phyloP scores from a whole-genome alignment of 2,329 filamentous ascomycete genomes.

The Trichothecium roseum region DNA sequence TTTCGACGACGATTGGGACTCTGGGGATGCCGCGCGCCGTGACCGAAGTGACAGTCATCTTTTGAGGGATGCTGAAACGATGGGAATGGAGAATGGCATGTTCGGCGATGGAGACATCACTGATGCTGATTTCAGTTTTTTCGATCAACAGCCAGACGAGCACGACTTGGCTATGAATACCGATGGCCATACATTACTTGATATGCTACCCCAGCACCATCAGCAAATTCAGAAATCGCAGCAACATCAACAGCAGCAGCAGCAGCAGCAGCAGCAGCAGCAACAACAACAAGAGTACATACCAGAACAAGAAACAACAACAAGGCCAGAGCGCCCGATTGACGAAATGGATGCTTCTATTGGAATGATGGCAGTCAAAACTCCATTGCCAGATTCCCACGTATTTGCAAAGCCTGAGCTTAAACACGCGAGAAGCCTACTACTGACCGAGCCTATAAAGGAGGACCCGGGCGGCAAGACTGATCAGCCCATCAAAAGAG shows the following conservation, averaged over 20 bases:
- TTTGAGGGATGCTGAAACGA: slow-evolving; percentile 40
- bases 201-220: too few relatives aligned
- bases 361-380: slow-evolving; percentile 2
- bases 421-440: slow-evolving; percentile 41
- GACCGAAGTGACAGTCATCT: slow-evolving; percentile 31
- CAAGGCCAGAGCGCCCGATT: background rate
- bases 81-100: slow-evolving; percentile 57
- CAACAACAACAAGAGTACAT: too few relatives aligned
- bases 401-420: slow-evolving; percentile 51
- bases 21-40: slow-evolving; percentile 20
- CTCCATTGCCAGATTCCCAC: slow-evolving; percentile 13
- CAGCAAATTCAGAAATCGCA: too few relatives aligned
- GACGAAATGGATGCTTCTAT: slow-evolving; percentile 4
- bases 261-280: too few relatives aligned
- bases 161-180: slow-evolving; percentile 2
- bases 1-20: slow-evolving; percentile 13
- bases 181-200: slow-evolving; percentile 5
- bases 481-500: slow-evolving; percentile 30
- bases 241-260: too few relatives aligned
- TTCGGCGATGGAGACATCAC: slow-evolving; percentile 69
- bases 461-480: slow-evolving; percentile 17
- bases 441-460: slow-evolving; percentile 28
- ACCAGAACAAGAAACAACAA: background rate
- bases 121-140: slow-evolving; percentile 77
- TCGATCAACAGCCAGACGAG: slow-evolving; percentile 42